Percentiles rank a stretch among this genome's conserved stretches.
These are phyloP conservation scores for Anisodus acutangulus DNA, from an alignment of 257 asterid genomes.

Conservation along the genomic window DNA sequence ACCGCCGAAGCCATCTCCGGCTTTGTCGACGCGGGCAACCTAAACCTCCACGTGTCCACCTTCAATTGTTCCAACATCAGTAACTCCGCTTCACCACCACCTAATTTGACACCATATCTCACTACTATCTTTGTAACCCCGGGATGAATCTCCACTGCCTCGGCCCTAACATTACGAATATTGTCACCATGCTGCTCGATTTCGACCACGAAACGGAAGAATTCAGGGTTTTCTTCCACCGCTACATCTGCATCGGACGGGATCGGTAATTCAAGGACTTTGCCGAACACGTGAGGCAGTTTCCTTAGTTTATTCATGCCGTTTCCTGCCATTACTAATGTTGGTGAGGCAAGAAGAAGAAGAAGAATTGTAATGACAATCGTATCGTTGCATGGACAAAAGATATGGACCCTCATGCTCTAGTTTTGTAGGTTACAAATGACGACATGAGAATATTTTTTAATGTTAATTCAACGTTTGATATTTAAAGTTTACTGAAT, in stretches of 20 bases:
- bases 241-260: constrained; percentile 59
- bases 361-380: background rate
- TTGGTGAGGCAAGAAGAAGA: constrained; percentile 19
- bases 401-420: constrained; percentile 34
- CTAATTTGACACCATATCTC: constrained; percentile 34
- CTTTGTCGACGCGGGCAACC: constrained; percentile 48
- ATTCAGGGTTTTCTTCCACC: constrained; percentile 54
- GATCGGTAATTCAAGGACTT: constrained; percentile 67
- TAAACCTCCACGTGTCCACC: constrained; percentile 65
- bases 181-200: constrained; percentile 18
- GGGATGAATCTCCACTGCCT: constrained; percentile 68
- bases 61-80: constrained; percentile 53
- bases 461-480: too few species aligned
- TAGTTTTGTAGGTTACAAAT: background rate
- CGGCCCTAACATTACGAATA: constrained; percentile 41
- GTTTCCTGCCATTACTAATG: constrained; percentile 33
- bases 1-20: constrained; percentile 56
- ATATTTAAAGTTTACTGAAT: background rate
- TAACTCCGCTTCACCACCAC: background rate
- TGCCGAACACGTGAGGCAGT: constrained; percentile 71
- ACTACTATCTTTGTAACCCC: constrained; percentile 69
- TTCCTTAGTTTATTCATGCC: constrained; percentile 54
- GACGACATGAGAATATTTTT: too few species aligned
- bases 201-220: constrained; percentile 51
- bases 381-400: background rate